Percentiles rank a stretch among this genome's conserved stretches.
phyloP scores from a whole-genome alignment of 2,329 filamentous ascomycete species.

The Neofusicoccum cordaticola region DNA sequence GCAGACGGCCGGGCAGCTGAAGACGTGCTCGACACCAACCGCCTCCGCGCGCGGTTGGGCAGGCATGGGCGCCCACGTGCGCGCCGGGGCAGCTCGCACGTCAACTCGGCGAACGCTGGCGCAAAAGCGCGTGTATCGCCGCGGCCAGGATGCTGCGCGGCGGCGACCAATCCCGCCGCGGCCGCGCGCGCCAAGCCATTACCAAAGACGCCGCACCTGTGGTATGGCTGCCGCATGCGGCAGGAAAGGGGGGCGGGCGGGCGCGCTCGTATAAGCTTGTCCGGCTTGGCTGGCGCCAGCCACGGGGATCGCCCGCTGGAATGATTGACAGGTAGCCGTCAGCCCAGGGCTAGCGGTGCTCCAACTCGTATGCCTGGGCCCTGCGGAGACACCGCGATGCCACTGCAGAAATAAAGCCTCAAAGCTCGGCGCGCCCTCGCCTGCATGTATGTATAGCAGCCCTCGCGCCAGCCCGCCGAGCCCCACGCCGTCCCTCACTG shows the following conservation, averaged over 20 bases:
- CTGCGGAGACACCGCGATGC: neutral
- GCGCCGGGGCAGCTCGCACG: neutral
- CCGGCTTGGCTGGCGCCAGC: neutral
- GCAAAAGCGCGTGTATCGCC: neutral
- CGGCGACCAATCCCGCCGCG: neutral
- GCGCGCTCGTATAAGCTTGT: slow-evolving; percentile 6
- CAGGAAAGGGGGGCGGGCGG: neutral
- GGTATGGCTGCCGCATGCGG: slow-evolving; percentile 4
- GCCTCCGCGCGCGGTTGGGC: neutral
- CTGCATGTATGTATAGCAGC: neutral
- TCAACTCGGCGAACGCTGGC: neutral
- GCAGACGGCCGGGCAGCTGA: neutral
- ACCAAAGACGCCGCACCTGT: neutral
- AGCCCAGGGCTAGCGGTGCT: neutral
- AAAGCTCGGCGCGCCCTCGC: neutral
- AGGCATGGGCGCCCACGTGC: neutral
- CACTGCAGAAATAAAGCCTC: neutral
- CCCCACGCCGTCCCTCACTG: neutral
- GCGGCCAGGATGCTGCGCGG: neutral
- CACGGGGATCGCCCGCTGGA: slow-evolving; percentile 2
- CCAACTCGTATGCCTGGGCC: slow-evolving; percentile 9
- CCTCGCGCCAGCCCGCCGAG: neutral
- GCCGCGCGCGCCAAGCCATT: neutral
- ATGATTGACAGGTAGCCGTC: neutral
- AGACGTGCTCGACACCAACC: neutral